Evolutionary conservation across 176 grass and related monocot genomes (phyloP).

Genomic region (Oryza rufipogon): DNA sequence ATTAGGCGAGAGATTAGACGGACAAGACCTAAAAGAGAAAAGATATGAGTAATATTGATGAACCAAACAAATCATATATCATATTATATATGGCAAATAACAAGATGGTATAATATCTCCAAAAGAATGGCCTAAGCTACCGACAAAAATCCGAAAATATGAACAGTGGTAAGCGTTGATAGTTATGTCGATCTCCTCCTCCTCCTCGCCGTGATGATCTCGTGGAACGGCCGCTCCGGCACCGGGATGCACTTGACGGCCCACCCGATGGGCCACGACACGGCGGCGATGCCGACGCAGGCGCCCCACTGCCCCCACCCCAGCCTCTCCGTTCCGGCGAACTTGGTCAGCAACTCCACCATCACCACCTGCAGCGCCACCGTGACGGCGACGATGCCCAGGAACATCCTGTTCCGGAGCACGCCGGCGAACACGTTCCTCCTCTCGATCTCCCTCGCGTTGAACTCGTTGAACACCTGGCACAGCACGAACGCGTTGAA

Average conservation of each 20-base stretch:
- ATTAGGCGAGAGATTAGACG: no score
- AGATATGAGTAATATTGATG: no score
- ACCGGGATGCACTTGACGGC: conserved; percentile 76
- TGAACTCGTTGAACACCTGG: conserved; percentile 99
- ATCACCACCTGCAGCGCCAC: conserved; percentile 71
- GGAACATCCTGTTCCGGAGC: conserved; percentile 69
- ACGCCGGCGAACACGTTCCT: conserved; percentile 82
- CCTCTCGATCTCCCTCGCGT: conserved; percentile 69
- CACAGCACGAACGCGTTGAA: conserved; percentile 93
- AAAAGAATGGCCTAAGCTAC: no score
- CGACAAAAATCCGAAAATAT: background rate
- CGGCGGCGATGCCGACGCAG: conserved; percentile 64
- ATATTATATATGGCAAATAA: no score
- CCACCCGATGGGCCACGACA: conserved; percentile 88
- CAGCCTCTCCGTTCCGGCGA: conserved; percentile 80
- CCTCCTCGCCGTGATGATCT: background rate
- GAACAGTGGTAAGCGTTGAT: background rate
- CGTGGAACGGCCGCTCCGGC: conserved; percentile 20
- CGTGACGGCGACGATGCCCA: conserved; percentile 66
- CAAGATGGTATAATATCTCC: no score
- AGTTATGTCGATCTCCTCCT: background rate
- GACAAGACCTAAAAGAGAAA: no score
- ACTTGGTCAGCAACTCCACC: conserved; percentile 83
- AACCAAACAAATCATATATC: no score
- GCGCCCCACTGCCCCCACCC: conserved; percentile 64